phyloP scores from a whole-genome alignment of 1,284 basidiomycete genomes.

The Ustilago lituana region DNA sequence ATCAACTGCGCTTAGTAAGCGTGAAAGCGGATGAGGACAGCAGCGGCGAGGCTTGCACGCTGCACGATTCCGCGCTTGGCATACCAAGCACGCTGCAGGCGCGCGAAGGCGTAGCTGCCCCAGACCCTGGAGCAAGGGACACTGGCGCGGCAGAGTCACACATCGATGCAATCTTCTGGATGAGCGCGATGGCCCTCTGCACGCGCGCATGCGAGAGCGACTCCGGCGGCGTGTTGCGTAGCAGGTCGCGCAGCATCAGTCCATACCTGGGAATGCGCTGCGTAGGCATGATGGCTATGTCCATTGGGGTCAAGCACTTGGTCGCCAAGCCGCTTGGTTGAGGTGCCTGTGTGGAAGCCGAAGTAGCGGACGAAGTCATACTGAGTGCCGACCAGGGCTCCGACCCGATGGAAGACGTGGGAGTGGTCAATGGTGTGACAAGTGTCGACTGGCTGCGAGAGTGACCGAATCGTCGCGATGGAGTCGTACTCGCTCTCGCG shows the following conservation, averaged over 20 bases:
- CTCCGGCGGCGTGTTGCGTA: constrained; percentile 55
- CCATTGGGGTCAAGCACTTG: constrained; percentile 58
- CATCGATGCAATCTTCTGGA: constrained; percentile 32
- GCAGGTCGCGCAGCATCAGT: constrained; percentile 57
- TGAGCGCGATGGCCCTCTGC: constrained; percentile 38
- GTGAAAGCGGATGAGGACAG: constrained; percentile 2
- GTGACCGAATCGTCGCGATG: constrained; percentile 16
- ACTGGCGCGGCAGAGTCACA: constrained; percentile 43
- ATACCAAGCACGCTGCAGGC: constrained; percentile 23
- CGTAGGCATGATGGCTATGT: constrained; percentile 64
- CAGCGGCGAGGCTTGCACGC: constrained; percentile 11
- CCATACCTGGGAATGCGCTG: constrained; percentile 61
- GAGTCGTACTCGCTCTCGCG: background rate
- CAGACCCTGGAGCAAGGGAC: background rate
- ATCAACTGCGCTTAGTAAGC: constrained; percentile 11
- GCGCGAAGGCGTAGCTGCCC: constrained; percentile 14
- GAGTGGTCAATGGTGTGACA: constrained; percentile 18
- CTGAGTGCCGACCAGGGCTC: constrained; percentile 14
- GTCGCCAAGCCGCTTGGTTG: background rate
- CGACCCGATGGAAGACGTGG: constrained; percentile 1
- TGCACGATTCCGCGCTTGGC: constrained; percentile 4
- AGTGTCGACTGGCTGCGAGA: constrained; percentile 34
- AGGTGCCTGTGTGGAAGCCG: background rate
- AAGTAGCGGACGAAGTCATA: constrained; percentile 1
- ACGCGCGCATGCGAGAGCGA: constrained; percentile 50